Base-by-base conservation (phyloP, 345 rosid genomes). In the Raphanus sativus region DNA sequence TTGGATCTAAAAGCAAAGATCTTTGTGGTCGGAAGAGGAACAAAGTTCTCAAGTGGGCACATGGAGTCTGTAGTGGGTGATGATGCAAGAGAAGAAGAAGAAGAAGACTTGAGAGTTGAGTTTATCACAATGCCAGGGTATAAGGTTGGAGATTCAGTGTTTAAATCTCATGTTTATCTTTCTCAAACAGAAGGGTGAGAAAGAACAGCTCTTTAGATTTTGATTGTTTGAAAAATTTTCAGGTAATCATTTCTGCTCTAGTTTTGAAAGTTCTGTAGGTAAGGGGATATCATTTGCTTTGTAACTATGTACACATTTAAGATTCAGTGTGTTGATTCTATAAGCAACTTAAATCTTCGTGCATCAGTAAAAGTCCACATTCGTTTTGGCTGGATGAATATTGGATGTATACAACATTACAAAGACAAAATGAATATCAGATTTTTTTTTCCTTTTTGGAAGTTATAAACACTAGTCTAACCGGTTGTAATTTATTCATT, bases 101-200 rank as follows among this genome's bases (percentile, higher is more conserved):
- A 4, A 28, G 70, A 72, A 40, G 65, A 63, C 26, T 42, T 5
- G 58, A 86, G 30, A 32, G 92, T 87, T 12, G 88, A 85, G 82
- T 85, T 90, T 72, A 86, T 84, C 72, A 81, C 87, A 48, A 87
- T 90, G 86, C 92, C 89, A 1, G 92, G 95, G 64, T 87, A 86
- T 62, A 87, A 79, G 69, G 77, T 86, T 5, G 83, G 84, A 65
- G 85, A 81, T 69, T 55, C 72, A 15, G 61, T 86, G 56, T 25
- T 86, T 59, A 85, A 63, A 63, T 84, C 86, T 54, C 83, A 58
- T 16, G 92, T 84, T 81, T 89, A 88, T 81, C 76, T 85, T 74
- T 85, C 90, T 1, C 69, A 80, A 67, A 48, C 48, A 25, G 70
- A 71, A 70, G 45, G 50, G 73, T 52, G 25, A 16, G 15, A 15